A percentile compares a stretch with the other conserved stretches of the same genome.
Conservation (phyloP, 2,329 filamentous ascomycete species). For the Colletotrichum spaethianum region DNA sequence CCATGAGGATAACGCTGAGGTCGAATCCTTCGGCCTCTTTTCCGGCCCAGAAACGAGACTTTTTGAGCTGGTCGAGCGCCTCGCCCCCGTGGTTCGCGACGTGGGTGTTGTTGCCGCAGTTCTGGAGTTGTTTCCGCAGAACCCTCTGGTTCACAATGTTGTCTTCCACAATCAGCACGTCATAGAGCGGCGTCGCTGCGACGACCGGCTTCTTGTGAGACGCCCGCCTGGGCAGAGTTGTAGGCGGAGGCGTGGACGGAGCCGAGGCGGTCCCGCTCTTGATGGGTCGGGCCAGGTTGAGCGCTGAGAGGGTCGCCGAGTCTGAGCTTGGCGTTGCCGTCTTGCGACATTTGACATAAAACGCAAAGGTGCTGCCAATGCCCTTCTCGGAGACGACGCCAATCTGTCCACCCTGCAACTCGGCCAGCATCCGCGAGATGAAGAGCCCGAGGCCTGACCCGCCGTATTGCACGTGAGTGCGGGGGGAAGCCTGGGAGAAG, state of each 20-base stretch:
- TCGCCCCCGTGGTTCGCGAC: conserved; percentile 77
- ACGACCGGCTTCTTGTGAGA: conserved; percentile 11
- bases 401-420: conserved; percentile 84
- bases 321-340: conserved; percentile 58
- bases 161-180: conserved; percentile 77
- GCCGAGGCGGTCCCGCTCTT: conserved; percentile 41
- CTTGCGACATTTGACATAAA: conserved; percentile 80
- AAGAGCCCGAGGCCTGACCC: conserved; percentile 81
- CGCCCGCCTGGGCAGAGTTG: conserved; percentile 16
- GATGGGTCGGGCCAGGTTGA: conserved; percentile 50
- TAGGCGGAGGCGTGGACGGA: conserved; percentile 29
- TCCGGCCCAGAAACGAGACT: conserved; percentile 69
- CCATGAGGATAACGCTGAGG: conserved; percentile 82
- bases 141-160: conserved; percentile 78
- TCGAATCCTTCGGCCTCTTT: conserved; percentile 63
- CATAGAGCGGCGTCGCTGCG: conserved; percentile 44
- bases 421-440: conserved; percentile 82
- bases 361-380: conserved; percentile 81
- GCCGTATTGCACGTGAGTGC: conserved; percentile 81
- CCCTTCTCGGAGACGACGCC: conserved; percentile 78
- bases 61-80: conserved; percentile 70
- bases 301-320: conserved; percentile 53
- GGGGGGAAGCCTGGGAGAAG: conserved; percentile 77
- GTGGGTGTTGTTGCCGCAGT: conserved; percentile 71
- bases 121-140: conserved; percentile 72